Conservation (phyloP, 768 basidiomycete species). For the Boletus sp. region DNA sequence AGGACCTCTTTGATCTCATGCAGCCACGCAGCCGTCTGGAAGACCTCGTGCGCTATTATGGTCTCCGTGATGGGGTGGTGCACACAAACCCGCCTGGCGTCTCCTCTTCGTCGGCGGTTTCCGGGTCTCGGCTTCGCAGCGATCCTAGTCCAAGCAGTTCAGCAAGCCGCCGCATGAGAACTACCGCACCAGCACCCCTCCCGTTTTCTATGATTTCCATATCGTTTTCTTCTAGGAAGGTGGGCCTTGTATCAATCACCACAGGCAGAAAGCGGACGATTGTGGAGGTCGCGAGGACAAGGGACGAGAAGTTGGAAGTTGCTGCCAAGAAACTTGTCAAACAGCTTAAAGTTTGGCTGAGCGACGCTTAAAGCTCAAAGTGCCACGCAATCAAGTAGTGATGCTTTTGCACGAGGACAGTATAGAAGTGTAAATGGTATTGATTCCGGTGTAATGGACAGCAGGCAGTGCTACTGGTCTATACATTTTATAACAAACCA, state of each 20-base stretch:
- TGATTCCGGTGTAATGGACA: too few relatives aligned
- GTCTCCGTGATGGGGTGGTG: slow-evolving; percentile 39
- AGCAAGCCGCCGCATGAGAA: background rate
- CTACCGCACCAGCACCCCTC: slow-evolving; percentile 15
- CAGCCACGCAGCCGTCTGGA: slow-evolving; percentile 77
- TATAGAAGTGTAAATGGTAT: too few relatives aligned
- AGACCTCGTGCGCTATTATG: slow-evolving; percentile 58
- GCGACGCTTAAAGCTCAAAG: slow-evolving; percentile 7
- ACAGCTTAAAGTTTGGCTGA: slow-evolving; percentile 47
- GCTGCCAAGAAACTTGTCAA: slow-evolving; percentile 52
- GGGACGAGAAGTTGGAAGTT: slow-evolving; percentile 56
- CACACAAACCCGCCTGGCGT: slow-evolving; percentile 5
- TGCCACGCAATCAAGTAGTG: background rate
- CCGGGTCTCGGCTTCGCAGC: background rate
- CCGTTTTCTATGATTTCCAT: slow-evolving; percentile 39
- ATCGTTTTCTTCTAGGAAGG: slow-evolving; percentile 40
- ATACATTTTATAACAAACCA: too few relatives aligned
- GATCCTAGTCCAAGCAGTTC: slow-evolving; percentile 5
- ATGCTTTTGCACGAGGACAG: background rate
- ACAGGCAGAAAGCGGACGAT: slow-evolving; percentile 49
- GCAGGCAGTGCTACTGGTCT: too few relatives aligned
- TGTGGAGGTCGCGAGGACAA: slow-evolving; percentile 47
- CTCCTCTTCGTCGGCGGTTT: slow-evolving; percentile 1
- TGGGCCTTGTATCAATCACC: slow-evolving; percentile 35
- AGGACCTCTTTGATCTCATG: slow-evolving; percentile 73